These are phyloP conservation scores for Trypanosoma caninum DNA, from an alignment of 208 protist genomes.

Conservation along the genomic window DNA sequence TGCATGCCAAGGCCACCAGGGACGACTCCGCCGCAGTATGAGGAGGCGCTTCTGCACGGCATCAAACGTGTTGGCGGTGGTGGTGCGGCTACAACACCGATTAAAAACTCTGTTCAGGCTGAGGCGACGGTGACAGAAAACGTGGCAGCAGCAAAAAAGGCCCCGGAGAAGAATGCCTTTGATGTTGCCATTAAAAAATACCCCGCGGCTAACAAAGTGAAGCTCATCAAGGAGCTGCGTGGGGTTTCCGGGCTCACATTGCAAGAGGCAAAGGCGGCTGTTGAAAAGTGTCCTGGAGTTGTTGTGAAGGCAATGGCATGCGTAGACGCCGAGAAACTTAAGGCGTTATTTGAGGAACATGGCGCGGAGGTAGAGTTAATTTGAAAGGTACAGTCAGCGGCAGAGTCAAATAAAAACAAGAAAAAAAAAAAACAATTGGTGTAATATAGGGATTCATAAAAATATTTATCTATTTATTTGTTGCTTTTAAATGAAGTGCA, in stretches of 20 bases:
- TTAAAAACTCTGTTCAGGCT: neutral
- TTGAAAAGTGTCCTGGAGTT: slow-evolving; percentile 32
- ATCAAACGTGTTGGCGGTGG: neutral
- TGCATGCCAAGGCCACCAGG: neutral
- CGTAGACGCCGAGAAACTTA: slow-evolving; percentile 35
- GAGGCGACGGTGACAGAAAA: neutral
- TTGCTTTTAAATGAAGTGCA: no score
- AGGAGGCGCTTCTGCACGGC: slow-evolving; percentile 11
- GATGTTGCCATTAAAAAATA: slow-evolving; percentile 28
- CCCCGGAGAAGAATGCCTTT: slow-evolving; percentile 23
- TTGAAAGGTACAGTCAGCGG: slow-evolving; percentile 12
- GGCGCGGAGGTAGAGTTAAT: slow-evolving; percentile 32
- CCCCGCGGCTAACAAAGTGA: slow-evolving; percentile 27
- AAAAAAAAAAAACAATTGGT: slow-evolving; percentile 1
- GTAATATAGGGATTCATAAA: no score
- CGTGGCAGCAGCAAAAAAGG: slow-evolving; percentile 14
- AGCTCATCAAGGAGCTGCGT: slow-evolving; percentile 41
- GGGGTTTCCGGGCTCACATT: slow-evolving; percentile 24
- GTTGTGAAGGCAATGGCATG: slow-evolving; percentile 22
- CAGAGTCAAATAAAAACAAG: neutral
- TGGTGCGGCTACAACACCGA: neutral
- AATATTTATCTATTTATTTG: no score
- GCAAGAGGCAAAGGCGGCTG: slow-evolving; percentile 29
- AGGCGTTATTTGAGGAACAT: slow-evolving; percentile 20
- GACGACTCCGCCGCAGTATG: slow-evolving; percentile 10